Evolutionary conservation across 441 rosid genomes (phyloP).

Genomic region (Flueggea neowawraea): DNA sequence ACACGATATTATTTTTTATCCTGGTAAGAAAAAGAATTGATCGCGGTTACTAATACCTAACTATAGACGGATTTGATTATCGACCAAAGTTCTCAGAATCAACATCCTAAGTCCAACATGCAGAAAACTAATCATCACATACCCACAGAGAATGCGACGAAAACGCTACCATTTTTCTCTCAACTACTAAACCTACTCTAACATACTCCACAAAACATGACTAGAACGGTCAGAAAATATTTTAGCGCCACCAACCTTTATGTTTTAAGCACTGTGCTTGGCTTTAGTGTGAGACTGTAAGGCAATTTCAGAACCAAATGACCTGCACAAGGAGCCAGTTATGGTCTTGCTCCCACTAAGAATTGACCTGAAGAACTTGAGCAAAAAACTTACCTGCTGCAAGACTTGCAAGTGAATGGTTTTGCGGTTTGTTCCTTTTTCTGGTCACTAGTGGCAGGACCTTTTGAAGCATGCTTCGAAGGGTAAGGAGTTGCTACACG

Average conservation of each 20-base stretch:
- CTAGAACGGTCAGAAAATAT: background rate
- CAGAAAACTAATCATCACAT: too few species aligned
- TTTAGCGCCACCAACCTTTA: conserved; percentile 9
- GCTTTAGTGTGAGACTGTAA: conserved; percentile 76
- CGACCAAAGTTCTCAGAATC: too few species aligned
- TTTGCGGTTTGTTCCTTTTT: conserved; percentile 43
- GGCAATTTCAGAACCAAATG: conserved; percentile 65
- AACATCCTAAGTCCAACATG: too few species aligned
- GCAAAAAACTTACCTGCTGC: conserved; percentile 39
- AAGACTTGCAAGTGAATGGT: conserved; percentile 51
- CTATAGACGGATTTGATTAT: too few species aligned
- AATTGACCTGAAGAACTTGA: background rate
- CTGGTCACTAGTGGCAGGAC: conserved; percentile 30
- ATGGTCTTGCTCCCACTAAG: background rate
- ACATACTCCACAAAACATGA: background rate
- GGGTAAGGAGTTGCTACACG: conserved; percentile 84
- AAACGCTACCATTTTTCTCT: too few species aligned
- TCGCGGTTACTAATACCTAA: too few species aligned
- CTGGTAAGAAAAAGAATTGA: too few species aligned
- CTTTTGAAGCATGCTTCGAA: conserved; percentile 49
- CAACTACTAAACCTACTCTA: too few species aligned
- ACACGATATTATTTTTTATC: too few species aligned
- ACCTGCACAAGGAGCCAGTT: conserved; percentile 20
- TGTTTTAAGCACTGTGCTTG: conserved; percentile 50
- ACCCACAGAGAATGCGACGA: too few species aligned